Percentiles rank a stretch among this genome's conserved stretches.
These are phyloP conservation scores for Pyrus betulifolia DNA, from an alignment of 306 rosid species.

Conservation along the genomic window DNA sequence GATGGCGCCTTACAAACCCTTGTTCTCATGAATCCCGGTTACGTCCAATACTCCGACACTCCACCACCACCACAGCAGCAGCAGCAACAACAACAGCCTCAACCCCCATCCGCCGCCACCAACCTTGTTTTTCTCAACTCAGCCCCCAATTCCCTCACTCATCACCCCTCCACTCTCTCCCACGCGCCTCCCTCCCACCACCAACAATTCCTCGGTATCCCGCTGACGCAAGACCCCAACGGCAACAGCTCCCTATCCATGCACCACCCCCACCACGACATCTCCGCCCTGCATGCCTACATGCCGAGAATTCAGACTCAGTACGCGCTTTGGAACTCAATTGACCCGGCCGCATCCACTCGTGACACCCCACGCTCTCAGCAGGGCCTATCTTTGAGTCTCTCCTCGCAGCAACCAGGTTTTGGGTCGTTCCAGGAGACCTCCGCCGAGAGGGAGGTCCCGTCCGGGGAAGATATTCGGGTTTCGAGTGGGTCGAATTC, in stretches of 20 bases:
- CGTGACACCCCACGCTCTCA: slow-evolving; percentile 68
- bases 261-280: slow-evolving; percentile 40
- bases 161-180: slow-evolving; percentile 12
- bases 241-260: slow-evolving; percentile 28
- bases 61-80: slow-evolving; percentile 46
- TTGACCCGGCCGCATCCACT: slow-evolving; percentile 51
- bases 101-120: slow-evolving; percentile 28
- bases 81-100: slow-evolving; percentile 7
- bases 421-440: slow-evolving; percentile 43
- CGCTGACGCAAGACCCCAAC: slow-evolving; percentile 44
- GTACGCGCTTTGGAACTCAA: slow-evolving; percentile 63
- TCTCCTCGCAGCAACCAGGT: slow-evolving; percentile 66
- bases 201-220: slow-evolving; percentile 66
- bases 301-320: slow-evolving; percentile 54
- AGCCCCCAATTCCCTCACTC: slow-evolving; percentile 26
- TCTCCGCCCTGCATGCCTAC: slow-evolving; percentile 79
- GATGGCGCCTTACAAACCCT: slow-evolving; percentile 79
- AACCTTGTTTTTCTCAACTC: slow-evolving; percentile 29
- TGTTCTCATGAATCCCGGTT: slow-evolving; percentile 77
- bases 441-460: slow-evolving; percentile 27
- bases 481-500: slow-evolving; percentile 56
- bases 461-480: slow-evolving; percentile 51
- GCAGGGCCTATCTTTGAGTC: slow-evolving; percentile 63
- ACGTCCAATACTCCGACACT: slow-evolving; percentile 67
- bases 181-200: slow-evolving; percentile 66